Evolutionary conservation across 805 yeast genomes (phyloP), one percentile per base, ranked within the genome.

Genomic region (Blastobotrys chiropterorum): DNA sequence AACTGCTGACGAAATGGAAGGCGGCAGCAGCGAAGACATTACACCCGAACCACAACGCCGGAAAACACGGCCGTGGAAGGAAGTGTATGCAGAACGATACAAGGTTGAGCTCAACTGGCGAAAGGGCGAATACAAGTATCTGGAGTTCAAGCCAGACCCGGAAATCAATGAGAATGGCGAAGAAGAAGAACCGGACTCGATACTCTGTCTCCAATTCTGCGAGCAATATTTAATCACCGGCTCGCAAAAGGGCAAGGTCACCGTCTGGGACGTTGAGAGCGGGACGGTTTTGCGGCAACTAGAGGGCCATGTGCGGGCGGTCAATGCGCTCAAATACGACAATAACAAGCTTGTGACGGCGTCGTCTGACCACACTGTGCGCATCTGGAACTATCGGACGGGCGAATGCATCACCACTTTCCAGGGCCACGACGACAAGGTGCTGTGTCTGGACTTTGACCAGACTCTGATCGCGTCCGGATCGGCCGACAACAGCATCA

Each of bases 101-200:
- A 83, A 82, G 67, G 90, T 94, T 54, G 99, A 94, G 67, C 81
- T 87, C 60, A 92, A 94, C 68, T 94, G 99, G 99, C 75, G 99
- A 55, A 82, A 83, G 56, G 97, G 97, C 8, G 71, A 76, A 16
- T 87, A 81, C 68, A 72, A 72, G 26, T 68, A 83, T 20, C 81
- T 76, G 52, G 81, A 76, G 50, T 88, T 90, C 62, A 70, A 73
- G 54, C 96, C 95, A 7, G 96, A 90, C 65, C 26, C 38, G 6
- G 22, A 45, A 15, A 26, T 26, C 34, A 26, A 26, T 11, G 34
- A 26, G 34, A 26, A 26, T 11, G 34, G 34, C 34, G 34, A 26
- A 11, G 39, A 26, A n/a, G 51, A 48, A 14, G 30, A 41, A 13
- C 78, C 81, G 48, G 96, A 87, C 65, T 95, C 96, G 17, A 84